These are phyloP conservation scores for Podospora pseudopauciseta DNA, from an alignment of 495 filamentous ascomycete genomes.

Conservation along the genomic window DNA sequence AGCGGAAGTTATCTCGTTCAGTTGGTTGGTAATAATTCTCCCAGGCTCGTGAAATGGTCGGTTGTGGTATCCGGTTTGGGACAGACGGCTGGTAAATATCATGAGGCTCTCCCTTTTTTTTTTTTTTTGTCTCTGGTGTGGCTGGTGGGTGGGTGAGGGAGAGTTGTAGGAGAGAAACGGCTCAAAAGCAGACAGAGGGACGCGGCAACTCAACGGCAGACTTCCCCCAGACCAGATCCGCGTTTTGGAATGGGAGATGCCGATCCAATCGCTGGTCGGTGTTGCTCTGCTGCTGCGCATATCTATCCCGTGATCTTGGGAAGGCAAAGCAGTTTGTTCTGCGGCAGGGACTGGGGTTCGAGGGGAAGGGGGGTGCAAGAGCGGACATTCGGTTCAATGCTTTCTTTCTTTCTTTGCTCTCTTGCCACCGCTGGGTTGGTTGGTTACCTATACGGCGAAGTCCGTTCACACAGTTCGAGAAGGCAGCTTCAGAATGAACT, in stretches of 20 bases:
- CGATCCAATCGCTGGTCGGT: slow-evolving; percentile 21
- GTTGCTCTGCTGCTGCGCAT: slow-evolving; percentile 5
- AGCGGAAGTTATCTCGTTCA: neutral
- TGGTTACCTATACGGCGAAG: neutral
- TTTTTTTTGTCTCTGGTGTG: neutral
- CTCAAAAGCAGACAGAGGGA: slow-evolving; percentile 4
- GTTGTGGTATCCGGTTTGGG: slow-evolving; percentile 22
- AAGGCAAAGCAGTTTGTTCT: slow-evolving; percentile 3
- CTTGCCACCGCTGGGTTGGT: neutral
- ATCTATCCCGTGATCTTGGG: slow-evolving; percentile 19
- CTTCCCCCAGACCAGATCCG: slow-evolving; percentile 28
- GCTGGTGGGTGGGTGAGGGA: neutral
- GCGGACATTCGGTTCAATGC: neutral
- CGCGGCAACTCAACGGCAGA: slow-evolving; percentile 19
- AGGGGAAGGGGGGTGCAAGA: neutral
- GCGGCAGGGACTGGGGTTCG: neutral
- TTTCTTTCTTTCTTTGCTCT: slow-evolving; percentile 2
- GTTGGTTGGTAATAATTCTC: neutral
- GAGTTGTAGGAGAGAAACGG: slow-evolving; percentile 3
- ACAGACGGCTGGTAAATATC: slow-evolving; percentile 32
- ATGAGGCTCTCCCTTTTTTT: slow-evolving; percentile 16
- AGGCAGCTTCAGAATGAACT: neutral
- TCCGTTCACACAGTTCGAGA: neutral
- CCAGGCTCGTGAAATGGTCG: slow-evolving; percentile 4
- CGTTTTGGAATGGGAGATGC: slow-evolving; percentile 26